Conservation (phyloP, 345 rosid genomes). For the Pugionium cornutum region DNA sequence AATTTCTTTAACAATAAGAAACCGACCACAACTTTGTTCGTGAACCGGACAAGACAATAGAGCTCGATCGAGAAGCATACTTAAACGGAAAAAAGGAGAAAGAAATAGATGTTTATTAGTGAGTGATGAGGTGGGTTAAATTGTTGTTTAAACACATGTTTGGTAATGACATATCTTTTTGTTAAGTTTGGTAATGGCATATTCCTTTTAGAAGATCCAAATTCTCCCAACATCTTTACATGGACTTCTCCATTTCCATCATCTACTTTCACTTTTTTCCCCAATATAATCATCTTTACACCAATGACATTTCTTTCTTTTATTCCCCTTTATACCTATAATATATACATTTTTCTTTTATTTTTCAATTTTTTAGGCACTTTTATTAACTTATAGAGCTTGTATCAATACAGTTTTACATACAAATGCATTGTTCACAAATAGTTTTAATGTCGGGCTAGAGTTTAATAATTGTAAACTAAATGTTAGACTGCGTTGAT, state of each 20-base stretch:
- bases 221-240: slow-evolving; percentile 42
- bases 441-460: not conserved
- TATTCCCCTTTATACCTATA: slow-evolving; percentile 34
- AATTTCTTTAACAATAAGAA: not conserved
- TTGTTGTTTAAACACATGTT: slow-evolving; percentile 32
- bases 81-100: not conserved
- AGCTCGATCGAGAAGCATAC: slow-evolving; percentile 11
- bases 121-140: slow-evolving; percentile 22
- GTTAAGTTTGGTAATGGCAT: slow-evolving; percentile 42
- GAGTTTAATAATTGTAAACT: not conserved
- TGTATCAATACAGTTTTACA: not conserved
- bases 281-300: slow-evolving; percentile 38
- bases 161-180: slow-evolving; percentile 34
- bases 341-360: not conserved
- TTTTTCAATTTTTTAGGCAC: not conserved
- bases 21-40: slow-evolving; percentile 20
- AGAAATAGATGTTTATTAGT: slow-evolving; percentile 1
- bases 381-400: not conserved
- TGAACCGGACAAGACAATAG: slow-evolving; percentile 29
- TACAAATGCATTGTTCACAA: slow-evolving; percentile 1
- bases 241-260: slow-evolving; percentile 40
- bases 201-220: slow-evolving; percentile 44
- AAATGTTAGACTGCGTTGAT: slow-evolving; percentile 13
- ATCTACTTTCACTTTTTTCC: slow-evolving; percentile 33
- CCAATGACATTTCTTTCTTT: slow-evolving; percentile 34